These are phyloP conservation scores for Oryza longistaminata DNA, from an alignment of 176 grass and related monocot genomes.

Conservation along the genomic window DNA sequence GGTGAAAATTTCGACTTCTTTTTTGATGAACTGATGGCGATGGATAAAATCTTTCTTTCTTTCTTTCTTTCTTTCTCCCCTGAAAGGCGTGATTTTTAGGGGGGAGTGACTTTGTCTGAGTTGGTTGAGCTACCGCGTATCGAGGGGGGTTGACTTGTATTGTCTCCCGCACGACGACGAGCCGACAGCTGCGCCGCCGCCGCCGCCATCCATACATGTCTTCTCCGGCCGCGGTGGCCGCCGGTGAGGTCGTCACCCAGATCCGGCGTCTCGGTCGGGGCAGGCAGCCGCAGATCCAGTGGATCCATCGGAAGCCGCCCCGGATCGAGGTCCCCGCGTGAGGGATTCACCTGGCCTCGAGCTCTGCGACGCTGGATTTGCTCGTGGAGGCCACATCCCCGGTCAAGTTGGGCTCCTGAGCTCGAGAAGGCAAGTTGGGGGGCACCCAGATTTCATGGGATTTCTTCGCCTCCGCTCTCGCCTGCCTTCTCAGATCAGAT, in stretches of 20 bases:
- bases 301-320: not conserved
- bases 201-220: not conserved
- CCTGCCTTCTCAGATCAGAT: not conserved
- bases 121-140: conserved; percentile 24
- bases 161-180: not conserved
- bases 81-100: conserved; percentile 29
- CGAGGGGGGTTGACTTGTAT: conserved; percentile 34
- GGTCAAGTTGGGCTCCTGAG: not conserved
- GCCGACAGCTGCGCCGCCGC: conserved; percentile 12
- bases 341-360: not conserved
- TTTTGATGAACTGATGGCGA: conserved; percentile 34
- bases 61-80: not conserved
- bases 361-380: not conserved
- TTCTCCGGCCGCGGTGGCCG: not conserved
- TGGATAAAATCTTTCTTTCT: not conserved
- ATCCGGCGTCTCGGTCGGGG: not conserved
- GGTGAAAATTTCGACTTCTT: conserved; percentile 30
- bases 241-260: not conserved
- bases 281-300: not conserved
- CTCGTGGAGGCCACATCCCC: not conserved
- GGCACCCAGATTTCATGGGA: not conserved
- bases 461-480: not conserved
- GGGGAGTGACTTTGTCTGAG: conserved; percentile 20
- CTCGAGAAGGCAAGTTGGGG: not conserved
- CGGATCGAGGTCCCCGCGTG: not conserved